Conservation (phyloP, 1,284 basidiomycete species). For the Malassezia furfur region DNA sequence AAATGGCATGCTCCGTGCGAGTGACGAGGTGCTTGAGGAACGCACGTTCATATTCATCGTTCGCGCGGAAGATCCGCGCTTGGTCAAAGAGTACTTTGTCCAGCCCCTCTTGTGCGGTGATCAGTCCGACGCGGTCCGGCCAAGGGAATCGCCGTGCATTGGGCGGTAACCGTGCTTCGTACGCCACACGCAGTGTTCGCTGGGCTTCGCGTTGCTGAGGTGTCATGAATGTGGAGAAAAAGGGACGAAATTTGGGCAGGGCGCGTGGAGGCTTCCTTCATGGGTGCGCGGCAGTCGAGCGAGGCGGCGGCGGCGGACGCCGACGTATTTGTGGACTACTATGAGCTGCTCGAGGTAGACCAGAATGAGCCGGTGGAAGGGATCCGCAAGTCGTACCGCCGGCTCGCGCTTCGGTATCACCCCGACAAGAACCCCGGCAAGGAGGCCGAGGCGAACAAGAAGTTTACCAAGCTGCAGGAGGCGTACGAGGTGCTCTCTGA, state of each 20-base stretch:
- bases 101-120: slow-evolving; percentile 4
- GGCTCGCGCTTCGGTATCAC: slow-evolving; percentile 48
- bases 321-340: slow-evolving; percentile 41
- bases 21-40: slow-evolving; percentile 16
- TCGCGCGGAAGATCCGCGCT: neutral
- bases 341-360: slow-evolving; percentile 39
- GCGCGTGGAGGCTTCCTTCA: neutral
- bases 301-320: slow-evolving; percentile 15
- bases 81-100: neutral
- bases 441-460: slow-evolving; percentile 72
- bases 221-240: neutral
- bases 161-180: slow-evolving; percentile 14
- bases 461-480: slow-evolving; percentile 80
- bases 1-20: slow-evolving; percentile 9
- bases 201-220: neutral
- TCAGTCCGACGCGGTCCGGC: neutral
- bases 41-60: slow-evolving; percentile 8
- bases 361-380: slow-evolving; percentile 36
- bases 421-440: slow-evolving; percentile 53
- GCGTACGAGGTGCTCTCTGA: slow-evolving; percentile 68
- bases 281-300: slow-evolving; percentile 17
- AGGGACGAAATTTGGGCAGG: neutral
- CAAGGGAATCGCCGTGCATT: slow-evolving; percentile 10
- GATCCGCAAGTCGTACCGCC: slow-evolving; percentile 44
- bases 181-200: slow-evolving; percentile 6